phyloP scores from a whole-genome alignment of 257 asterid genomes.

The Ligustrum vulgare region DNA sequence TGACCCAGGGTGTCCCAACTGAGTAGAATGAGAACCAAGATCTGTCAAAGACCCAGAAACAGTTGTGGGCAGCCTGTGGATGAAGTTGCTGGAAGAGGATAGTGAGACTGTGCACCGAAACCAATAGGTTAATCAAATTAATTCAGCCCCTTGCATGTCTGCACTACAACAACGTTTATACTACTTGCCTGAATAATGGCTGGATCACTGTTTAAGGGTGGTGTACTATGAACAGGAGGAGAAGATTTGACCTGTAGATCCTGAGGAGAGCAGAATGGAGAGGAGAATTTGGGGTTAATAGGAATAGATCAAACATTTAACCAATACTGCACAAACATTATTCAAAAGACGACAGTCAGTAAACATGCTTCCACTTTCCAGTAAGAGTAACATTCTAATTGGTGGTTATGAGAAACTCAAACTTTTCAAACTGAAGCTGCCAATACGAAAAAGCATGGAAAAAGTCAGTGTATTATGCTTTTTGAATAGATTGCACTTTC shows the following conservation, averaged over 20 bases:
- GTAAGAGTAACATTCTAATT: background rate
- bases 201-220: conserved; percentile 76
- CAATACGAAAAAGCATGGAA: background rate
- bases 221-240: conserved; percentile 72
- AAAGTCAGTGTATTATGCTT: background rate
- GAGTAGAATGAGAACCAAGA: conserved; percentile 60
- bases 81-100: conserved; percentile 61
- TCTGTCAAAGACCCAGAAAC: conserved; percentile 55
- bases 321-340: background rate
- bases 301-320: conserved; percentile 9
- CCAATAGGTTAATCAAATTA: conserved; percentile 23
- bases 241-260: conserved; percentile 95
- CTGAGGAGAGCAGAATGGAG: conserved; percentile 39
- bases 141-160: conserved; percentile 9
- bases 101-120: conserved; percentile 75
- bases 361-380: background rate
- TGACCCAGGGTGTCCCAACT: conserved; percentile 62
- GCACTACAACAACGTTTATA: conserved; percentile 4
- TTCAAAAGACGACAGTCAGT: background rate
- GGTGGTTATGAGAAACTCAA: background rate
- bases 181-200: conserved; percentile 91
- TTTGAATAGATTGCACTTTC: background rate
- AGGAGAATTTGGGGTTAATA: conserved; percentile 9
- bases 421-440: background rate
- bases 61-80: conserved; percentile 68